These are phyloP conservation scores for Fusarium begoniae DNA, from an alignment of 2,329 filamentous ascomycete species.

Conservation along the genomic window DNA sequence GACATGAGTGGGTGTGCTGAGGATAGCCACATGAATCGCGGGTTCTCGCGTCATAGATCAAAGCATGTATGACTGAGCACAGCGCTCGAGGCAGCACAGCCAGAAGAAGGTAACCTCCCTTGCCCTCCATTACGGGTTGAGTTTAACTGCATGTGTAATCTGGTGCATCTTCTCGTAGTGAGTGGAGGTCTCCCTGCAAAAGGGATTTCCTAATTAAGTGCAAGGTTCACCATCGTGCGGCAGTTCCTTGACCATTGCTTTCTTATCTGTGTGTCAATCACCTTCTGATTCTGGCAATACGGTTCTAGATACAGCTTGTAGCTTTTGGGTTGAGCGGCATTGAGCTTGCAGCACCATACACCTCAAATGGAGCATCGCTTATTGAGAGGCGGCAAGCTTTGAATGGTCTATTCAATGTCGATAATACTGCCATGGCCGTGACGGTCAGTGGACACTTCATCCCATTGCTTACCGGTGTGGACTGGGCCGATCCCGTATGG, in stretches of 20 bases:
- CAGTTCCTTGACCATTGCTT: not conserved
- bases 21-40: not conserved
- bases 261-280: not conserved
- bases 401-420: not conserved
- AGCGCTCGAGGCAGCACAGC: not conserved
- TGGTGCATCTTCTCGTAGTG: not conserved
- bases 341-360: not conserved
- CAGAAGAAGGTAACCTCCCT: not conserved
- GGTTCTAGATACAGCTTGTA: not conserved
- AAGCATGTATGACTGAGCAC: not conserved
- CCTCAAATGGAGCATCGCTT: rapidly evolving
- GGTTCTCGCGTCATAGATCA: not conserved
- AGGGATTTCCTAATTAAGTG: no score
- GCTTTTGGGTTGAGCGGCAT: not conserved
- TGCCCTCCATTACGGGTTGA: no score
- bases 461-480: not conserved
- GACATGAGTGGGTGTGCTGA: not conserved
- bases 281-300: not conserved
- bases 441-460: not conserved
- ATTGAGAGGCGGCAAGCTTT: not conserved
- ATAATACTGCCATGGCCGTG: not conserved
- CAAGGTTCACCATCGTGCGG: not conserved
- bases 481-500: conserved; percentile 17
- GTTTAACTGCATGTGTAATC: not conserved
- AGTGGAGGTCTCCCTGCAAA: not conserved